Conservation (phyloP, 495 filamentous ascomycete genomes). For the Trichoderma reesei region DNA sequence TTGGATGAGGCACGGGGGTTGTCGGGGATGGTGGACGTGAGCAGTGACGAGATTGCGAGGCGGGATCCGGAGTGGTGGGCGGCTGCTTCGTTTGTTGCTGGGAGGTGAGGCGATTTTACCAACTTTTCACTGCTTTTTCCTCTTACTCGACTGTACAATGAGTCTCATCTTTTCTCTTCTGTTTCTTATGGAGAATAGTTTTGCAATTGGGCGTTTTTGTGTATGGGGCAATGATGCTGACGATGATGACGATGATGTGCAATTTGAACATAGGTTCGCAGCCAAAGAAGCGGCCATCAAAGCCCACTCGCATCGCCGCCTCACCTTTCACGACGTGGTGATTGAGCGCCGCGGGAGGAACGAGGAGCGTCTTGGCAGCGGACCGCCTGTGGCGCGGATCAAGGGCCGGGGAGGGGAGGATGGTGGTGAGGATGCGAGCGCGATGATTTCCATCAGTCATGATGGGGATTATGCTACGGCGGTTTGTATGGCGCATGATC, state of each 20-base stretch:
- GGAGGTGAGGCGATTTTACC: slow-evolving; percentile 29
- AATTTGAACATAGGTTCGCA: slow-evolving; percentile 35
- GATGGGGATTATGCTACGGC: slow-evolving; percentile 40
- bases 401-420: slow-evolving; percentile 7
- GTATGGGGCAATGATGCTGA: too few species aligned
- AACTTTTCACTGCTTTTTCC: too few species aligned
- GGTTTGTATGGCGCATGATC: slow-evolving; percentile 23
- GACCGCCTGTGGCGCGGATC: slow-evolving; percentile 16
- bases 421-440: slow-evolving; percentile 11
- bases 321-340: slow-evolving; percentile 38
- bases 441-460: slow-evolving; percentile 36
- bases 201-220: not conserved
- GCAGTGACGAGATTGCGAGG: not conserved
- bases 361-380: slow-evolving; percentile 8
- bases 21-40: not conserved
- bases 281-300: slow-evolving; percentile 60
- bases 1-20: not conserved
- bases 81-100: slow-evolving; percentile 36
- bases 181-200: not conserved
- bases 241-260: too few species aligned
- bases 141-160: too few species aligned
- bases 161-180: too few species aligned
- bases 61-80: slow-evolving; percentile 16
- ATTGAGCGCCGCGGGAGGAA: slow-evolving; percentile 19
- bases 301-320: slow-evolving; percentile 34